Base-by-base conservation (phyloP, 495 filamentous ascomycete genomes). In the Neurospora sp. region DNA sequence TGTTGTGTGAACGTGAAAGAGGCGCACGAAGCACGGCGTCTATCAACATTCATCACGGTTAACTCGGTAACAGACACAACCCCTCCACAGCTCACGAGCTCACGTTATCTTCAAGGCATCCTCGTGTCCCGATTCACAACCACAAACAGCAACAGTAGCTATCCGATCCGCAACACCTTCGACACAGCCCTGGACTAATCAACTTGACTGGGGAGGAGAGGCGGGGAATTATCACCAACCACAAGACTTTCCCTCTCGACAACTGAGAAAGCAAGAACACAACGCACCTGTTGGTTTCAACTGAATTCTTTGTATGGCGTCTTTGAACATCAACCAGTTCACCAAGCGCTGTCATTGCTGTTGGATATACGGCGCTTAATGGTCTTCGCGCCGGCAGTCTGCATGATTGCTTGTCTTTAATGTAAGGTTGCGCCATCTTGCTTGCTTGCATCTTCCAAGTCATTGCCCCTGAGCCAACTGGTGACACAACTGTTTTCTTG, bases 311-410 rank as follows among this genome's bases (percentile, higher is more conserved):
- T 62, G 54, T 66, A 66, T 66, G 54, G 54, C 54, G 54, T 66
- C 54, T 66, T 66, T 66, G 54, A 35, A 66, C 14, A 18, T 16
- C 27, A 14, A 66, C 54, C 7, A 66, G 6, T 35, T 66, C 27
- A 27, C 74, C 69, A 62, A 37, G 37, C 37, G 11, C 69, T 20
- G 23, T 73, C 39, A 73, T 71, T 72, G 44, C 38, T 70, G 35
- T 38, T 62, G 44, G 71, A 72, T 72, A 69, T 23, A 46, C 71
- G 54, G 54, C 38, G 66, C 54, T 71, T 70, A 38, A 69, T 73
- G 72, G 62, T 74, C 39, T 54, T 69, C 39, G 27, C 70, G 44
- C 72, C 75, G 62, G 69, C 71, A 39, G 31, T 72, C 54, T 72
- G 39, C 71, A 59, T 70, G 37, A 12, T 42, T 54, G 38, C 69